Percentiles rank a stretch among this genome's conserved stretches.
phyloP scores from a whole-genome alignment of 192 early-diverging fungal species.

The Coemansia sp. region DNA sequence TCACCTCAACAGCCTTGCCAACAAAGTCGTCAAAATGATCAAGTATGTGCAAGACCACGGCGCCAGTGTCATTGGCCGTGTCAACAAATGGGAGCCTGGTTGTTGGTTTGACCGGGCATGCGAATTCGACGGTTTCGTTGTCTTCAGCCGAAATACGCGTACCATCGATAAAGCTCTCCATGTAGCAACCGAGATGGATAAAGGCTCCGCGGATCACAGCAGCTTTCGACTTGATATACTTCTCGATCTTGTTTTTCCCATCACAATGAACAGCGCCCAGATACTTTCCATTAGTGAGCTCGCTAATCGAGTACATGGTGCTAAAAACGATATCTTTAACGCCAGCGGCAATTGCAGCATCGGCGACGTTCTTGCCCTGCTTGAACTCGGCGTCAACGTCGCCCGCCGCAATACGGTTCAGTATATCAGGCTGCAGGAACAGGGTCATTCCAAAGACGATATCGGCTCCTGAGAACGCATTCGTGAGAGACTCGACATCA shows the following conservation, averaged over 20 bases:
- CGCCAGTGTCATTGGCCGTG: constrained; percentile 33
- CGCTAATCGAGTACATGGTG: constrained; percentile 27
- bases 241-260: constrained; percentile 33
- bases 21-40: constrained; percentile 34
- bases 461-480: constrained; percentile 29
- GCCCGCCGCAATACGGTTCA: constrained; percentile 8
- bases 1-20: constrained; percentile 11
- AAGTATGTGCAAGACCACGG: constrained; percentile 35
- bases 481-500: constrained; percentile 17
- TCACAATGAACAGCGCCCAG: constrained; percentile 25
- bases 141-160: constrained; percentile 41
- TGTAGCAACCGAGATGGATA: constrained; percentile 32
- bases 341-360: too few relatives aligned
- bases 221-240: constrained; percentile 35
- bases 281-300: constrained; percentile 31
- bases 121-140: constrained; percentile 35
- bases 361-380: constrained; percentile 37
- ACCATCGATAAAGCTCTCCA: too few relatives aligned
- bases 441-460: constrained; percentile 38
- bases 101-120: constrained; percentile 23
- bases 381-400: constrained; percentile 30
- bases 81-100: constrained; percentile 34
- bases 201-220: constrained; percentile 24
- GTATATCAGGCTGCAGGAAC: constrained; percentile 23
- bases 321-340: constrained; percentile 13